Percentiles rank a stretch among this genome's conserved stretches.
Evolutionary conservation across 2,329 filamentous ascomycete species (phyloP).

Genomic region (Penicillium hordei): DNA sequence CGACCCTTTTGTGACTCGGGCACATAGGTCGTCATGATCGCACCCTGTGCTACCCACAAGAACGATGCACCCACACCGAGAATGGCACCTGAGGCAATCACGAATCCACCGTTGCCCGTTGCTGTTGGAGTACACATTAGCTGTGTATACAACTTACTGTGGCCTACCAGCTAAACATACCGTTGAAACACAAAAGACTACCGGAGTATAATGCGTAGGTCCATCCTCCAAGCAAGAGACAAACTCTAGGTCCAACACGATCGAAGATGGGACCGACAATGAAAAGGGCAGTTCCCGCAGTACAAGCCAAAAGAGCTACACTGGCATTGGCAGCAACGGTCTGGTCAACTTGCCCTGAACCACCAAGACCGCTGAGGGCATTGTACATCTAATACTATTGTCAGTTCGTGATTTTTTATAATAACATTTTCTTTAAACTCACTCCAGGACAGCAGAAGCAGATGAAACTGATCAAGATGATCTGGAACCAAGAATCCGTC

Average conservation of each 20-base stretch:
- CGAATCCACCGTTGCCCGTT: constrained; percentile 44
- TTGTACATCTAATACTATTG: constrained; percentile 47
- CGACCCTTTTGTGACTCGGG: constrained; percentile 46
- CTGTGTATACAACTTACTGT: neutral
- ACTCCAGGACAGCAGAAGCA: constrained; percentile 50
- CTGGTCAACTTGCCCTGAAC: constrained; percentile 48
- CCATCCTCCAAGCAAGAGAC: constrained; percentile 49
- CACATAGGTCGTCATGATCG: constrained; percentile 52
- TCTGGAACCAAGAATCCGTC: constrained; percentile 50
- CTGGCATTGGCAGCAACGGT: constrained; percentile 50
- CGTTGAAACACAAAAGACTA: constrained; percentile 47
- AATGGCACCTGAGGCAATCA: constrained; percentile 48
- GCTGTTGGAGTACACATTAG: constrained; percentile 17
- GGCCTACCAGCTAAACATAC: constrained; percentile 17
- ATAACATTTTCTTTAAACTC: neutral
- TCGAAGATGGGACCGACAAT: constrained; percentile 48
- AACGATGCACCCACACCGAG: constrained; percentile 50
- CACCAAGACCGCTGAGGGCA: constrained; percentile 48
- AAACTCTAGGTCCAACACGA: constrained; percentile 45
- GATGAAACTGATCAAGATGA: constrained; percentile 51
- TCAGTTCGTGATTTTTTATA: neutral
- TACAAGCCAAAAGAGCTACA: constrained; percentile 47
- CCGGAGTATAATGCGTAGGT: constrained; percentile 50
- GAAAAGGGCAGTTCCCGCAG: constrained; percentile 47
- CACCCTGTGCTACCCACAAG: constrained; percentile 50